phyloP scores from a whole-genome alignment of 208 protist genomes.

The Herpetomonas samuelpessoai region DNA sequence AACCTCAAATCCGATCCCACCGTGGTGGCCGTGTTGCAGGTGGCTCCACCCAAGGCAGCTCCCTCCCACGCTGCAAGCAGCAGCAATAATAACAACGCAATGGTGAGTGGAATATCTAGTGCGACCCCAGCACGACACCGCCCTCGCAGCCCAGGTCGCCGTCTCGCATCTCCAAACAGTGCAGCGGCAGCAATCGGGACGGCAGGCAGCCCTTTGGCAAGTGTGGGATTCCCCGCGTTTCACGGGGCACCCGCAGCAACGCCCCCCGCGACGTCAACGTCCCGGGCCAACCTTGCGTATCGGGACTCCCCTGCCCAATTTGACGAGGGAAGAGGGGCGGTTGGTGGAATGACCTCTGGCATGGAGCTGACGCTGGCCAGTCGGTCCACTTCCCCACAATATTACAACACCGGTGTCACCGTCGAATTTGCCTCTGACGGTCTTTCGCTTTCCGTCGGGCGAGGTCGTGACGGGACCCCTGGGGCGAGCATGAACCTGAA shows the following conservation, averaged over 20 bases:
- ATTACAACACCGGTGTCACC: neutral
- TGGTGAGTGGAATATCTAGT: conserved; percentile 1
- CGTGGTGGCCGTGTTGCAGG: neutral
- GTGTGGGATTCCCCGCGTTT: neutral
- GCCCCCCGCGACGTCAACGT: neutral
- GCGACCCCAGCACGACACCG: neutral
- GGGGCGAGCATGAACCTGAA: neutral
- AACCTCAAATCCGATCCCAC: neutral
- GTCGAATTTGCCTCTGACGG: conserved; percentile 2
- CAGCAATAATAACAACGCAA: conserved; percentile 1
- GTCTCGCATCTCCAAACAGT: neutral
- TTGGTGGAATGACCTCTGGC: neutral
- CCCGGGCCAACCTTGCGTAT: conserved; percentile 2
- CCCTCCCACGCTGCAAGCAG: neutral
- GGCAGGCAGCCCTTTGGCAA: too few species aligned
- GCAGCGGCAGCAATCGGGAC: neutral
- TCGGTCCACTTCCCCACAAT: neutral
- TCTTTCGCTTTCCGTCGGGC: neutral
- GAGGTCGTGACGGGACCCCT: neutral
- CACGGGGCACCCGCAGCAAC: neutral
- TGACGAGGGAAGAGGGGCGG: neutral
- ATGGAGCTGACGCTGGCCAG: neutral
- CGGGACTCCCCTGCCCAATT: conserved; percentile 6
- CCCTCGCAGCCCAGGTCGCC: neutral
- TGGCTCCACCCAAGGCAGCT: neutral